Conservation (phyloP, 805 yeast genomes). For the Wickerhamomyces silvicola region DNA sequence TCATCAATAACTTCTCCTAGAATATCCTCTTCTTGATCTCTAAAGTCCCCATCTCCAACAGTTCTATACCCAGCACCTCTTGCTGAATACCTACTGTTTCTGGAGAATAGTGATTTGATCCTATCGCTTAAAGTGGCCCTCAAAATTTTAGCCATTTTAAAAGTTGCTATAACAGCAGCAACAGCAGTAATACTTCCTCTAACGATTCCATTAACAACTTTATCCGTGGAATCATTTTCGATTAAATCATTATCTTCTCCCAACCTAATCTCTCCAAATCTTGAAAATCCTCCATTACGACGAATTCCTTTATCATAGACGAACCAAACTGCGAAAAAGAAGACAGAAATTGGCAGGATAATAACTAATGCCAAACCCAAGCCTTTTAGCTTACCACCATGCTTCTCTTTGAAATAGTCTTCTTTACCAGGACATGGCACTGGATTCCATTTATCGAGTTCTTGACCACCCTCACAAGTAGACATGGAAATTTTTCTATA, state of each 20-base stretch:
- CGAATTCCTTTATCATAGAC: slow-evolving; percentile 74
- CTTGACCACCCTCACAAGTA: slow-evolving; percentile 79
- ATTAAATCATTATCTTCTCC: slow-evolving; percentile 76
- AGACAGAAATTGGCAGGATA: slow-evolving; percentile 43
- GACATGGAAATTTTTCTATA: slow-evolving; percentile 82
- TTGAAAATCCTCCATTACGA: slow-evolving; percentile 51
- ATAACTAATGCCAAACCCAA: slow-evolving; percentile 47
- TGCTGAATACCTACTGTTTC: slow-evolving; percentile 15
- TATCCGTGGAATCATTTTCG: slow-evolving; percentile 45
- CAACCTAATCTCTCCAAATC: slow-evolving; percentile 85
- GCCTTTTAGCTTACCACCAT: slow-evolving; percentile 46
- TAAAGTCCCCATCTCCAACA: slow-evolving; percentile 14
- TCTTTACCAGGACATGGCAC: slow-evolving; percentile 88
- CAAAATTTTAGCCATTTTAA: slow-evolving; percentile 22
- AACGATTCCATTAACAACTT: slow-evolving; percentile 43
- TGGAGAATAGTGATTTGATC: slow-evolving; percentile 12
- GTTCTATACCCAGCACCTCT: slow-evolving; percentile 19
- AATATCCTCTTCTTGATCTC: slow-evolving; percentile 18
- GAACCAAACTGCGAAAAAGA: slow-evolving; percentile 37
- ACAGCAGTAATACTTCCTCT: slow-evolving; percentile 29
- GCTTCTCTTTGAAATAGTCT: slow-evolving; percentile 46
- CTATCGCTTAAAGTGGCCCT: slow-evolving; percentile 13
- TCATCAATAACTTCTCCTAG: slow-evolving; percentile 20
- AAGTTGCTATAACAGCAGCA: slow-evolving; percentile 25
- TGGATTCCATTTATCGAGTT: slow-evolving; percentile 57